These are phyloP conservation scores for Hypoxylon sp. DNA, from an alignment of 2,329 filamentous ascomycete species.

Conservation along the genomic window DNA sequence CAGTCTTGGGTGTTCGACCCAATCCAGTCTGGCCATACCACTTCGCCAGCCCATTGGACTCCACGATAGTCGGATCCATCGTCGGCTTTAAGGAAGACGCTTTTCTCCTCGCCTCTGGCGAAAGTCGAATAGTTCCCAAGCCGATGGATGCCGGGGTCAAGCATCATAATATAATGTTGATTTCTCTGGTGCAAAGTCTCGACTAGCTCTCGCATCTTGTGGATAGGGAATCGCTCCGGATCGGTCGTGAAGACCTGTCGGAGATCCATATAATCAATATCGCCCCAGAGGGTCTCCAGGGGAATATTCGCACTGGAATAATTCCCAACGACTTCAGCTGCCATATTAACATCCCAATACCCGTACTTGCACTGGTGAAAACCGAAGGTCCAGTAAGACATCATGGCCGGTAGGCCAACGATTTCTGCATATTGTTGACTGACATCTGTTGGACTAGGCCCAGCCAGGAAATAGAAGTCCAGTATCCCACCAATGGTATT, in stretches of 20 bases:
- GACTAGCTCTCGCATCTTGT: conserved; percentile 69
- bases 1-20: conserved; percentile 66
- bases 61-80: conserved; percentile 62
- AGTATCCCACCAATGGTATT: conserved; percentile 74
- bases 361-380: conserved; percentile 67
- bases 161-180: conserved; percentile 75
- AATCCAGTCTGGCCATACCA: conserved; percentile 76
- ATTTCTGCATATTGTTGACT: conserved; percentile 63
- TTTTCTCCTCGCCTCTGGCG: conserved; percentile 53
- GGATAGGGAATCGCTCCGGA: conserved; percentile 64
- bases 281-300: conserved; percentile 70
- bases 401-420: conserved; percentile 63
- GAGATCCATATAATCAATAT: conserved; percentile 66
- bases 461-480: conserved; percentile 68
- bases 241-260: conserved; percentile 68
- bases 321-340: conserved; percentile 68
- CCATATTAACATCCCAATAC: conserved; percentile 66
- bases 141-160: conserved; percentile 67
- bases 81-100: conserved; percentile 54
- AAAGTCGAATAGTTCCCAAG: conserved; percentile 48
- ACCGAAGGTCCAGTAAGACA: conserved; percentile 66
- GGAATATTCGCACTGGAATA: conserved; percentile 68
- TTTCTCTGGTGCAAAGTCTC: conserved; percentile 67
- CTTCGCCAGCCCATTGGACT: conserved; percentile 75
- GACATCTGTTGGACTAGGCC: conserved; percentile 62